These are phyloP conservation scores for Liriodendron chinense DNA, from an alignment of 164 flowering plant species.

Conservation along the genomic window DNA sequence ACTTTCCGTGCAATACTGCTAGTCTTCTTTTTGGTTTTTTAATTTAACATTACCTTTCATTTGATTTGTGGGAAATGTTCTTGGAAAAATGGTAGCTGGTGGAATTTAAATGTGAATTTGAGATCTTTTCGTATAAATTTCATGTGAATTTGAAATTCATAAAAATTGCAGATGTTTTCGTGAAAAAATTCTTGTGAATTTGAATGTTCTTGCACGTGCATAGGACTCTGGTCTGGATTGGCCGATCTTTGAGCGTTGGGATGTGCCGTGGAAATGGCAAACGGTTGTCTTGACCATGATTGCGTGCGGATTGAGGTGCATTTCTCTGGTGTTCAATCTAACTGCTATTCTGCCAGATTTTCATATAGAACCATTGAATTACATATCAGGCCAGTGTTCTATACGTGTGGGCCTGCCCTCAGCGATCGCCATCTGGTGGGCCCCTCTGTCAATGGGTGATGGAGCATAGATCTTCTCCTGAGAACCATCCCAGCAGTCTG, in stretches of 20 bases:
- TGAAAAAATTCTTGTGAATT: neutral
- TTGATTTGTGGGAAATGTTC: neutral
- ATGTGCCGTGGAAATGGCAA: slow-evolving; percentile 94
- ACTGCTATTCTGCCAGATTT: neutral
- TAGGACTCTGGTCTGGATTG: slow-evolving; percentile 48
- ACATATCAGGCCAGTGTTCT: no score
- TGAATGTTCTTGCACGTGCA: neutral
- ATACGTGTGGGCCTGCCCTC: no score
- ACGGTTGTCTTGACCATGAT: slow-evolving; percentile 65
- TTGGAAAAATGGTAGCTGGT: neutral
- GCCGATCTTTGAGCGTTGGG: slow-evolving; percentile 73
- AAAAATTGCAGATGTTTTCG: neutral
- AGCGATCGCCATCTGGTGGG: no score
- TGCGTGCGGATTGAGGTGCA: slow-evolving; percentile 82
- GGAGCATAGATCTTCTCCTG: no score
- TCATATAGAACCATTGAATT: no score
- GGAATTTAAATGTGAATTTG: neutral
- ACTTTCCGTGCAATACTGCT: neutral
- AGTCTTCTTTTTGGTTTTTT: no score
- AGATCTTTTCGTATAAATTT: neutral
- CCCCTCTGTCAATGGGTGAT: no score
- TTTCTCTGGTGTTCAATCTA: slow-evolving; percentile 3
- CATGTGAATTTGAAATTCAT: neutral
- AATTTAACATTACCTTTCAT: neutral
- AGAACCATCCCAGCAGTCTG: no score